A percentile compares a stretch with the other conserved stretches of the same genome.
Evolutionary conservation across 2,329 filamentous ascomycete genomes (phyloP).

Genomic region (Hypomyces rosellus): DNA sequence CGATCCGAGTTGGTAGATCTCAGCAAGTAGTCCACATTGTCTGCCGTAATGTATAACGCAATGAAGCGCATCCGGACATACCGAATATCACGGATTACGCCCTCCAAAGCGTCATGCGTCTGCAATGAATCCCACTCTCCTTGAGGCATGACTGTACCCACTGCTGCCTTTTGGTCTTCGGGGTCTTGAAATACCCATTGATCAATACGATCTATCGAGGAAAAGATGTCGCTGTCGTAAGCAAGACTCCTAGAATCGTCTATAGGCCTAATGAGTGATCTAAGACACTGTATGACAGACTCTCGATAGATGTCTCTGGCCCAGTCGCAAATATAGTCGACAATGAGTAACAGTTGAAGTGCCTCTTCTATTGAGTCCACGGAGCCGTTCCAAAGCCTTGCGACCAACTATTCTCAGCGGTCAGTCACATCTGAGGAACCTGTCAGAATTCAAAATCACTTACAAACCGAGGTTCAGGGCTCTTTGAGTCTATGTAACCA

Average conservation of each 20-base stretch:
- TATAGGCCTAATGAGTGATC: neutral
- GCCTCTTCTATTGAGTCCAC: neutral
- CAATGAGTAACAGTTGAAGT: neutral
- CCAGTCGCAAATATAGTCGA: neutral
- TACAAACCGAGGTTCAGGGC: neutral
- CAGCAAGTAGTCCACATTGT: no score
- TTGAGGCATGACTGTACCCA: no score
- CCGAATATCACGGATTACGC: neutral
- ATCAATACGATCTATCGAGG: neutral
- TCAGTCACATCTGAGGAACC: no score
- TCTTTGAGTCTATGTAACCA: neutral
- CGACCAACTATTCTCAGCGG: neutral
- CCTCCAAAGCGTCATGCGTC: neutral
- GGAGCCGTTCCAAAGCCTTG: neutral
- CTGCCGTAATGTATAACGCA: neutral
- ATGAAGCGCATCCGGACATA: neutral
- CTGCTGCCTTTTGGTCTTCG: neutral
- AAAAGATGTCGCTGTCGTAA: neutral
- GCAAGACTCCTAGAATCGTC: neutral
- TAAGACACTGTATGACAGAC: neutral
- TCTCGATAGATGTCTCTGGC: neutral
- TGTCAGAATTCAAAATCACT: neutral
- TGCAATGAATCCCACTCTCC: neutral
- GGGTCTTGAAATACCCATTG: neutral
- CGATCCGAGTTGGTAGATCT: no score